Conservation (phyloP, 768 basidiomycete genomes). For the Boletus rufocinnamomeus region DNA sequence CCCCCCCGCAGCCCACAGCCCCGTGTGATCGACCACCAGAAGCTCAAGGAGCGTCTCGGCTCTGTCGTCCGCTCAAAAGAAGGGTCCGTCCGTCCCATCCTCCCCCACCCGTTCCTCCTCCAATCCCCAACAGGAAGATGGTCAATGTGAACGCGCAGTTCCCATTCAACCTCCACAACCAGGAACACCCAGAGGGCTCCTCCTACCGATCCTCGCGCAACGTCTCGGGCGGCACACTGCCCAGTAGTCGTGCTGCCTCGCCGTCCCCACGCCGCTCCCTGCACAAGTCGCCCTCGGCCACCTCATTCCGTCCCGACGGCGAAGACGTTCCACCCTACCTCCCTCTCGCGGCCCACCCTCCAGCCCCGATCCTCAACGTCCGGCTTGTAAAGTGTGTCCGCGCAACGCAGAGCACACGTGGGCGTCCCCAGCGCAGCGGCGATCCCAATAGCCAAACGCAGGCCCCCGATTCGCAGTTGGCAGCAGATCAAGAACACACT, state of each 20-base stretch:
- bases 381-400: constrained; percentile 25
- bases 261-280: constrained; percentile 23
- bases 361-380: constrained; percentile 23
- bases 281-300: constrained; percentile 25
- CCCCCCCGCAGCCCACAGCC: constrained; percentile 26
- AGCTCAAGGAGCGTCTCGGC: constrained; percentile 51
- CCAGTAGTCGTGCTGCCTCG: constrained; percentile 23
- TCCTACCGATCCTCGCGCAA: constrained; percentile 35
- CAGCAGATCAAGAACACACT: constrained; percentile 2
- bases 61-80: constrained; percentile 62
- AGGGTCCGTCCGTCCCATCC: constrained; percentile 43
- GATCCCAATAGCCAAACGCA: constrained; percentile 16
- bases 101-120: not conserved
- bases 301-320: constrained; percentile 24
- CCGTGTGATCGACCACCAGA: constrained; percentile 48
- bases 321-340: constrained; percentile 19
- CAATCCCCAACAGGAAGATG: constrained; percentile 54
- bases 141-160: constrained; percentile 62
- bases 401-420: constrained; percentile 21
- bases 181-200: constrained; percentile 21
- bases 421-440: constrained; percentile 20
- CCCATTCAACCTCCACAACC: constrained; percentile 57
- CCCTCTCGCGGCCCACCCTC: constrained; percentile 1
- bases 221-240: constrained; percentile 34
- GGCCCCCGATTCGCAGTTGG: not conserved